A percentile compares a stretch with the other conserved stretches of the same genome.
Evolutionary conservation across 2,329 filamentous ascomycete genomes (phyloP).

Genomic region (Laburnicola sp.): DNA sequence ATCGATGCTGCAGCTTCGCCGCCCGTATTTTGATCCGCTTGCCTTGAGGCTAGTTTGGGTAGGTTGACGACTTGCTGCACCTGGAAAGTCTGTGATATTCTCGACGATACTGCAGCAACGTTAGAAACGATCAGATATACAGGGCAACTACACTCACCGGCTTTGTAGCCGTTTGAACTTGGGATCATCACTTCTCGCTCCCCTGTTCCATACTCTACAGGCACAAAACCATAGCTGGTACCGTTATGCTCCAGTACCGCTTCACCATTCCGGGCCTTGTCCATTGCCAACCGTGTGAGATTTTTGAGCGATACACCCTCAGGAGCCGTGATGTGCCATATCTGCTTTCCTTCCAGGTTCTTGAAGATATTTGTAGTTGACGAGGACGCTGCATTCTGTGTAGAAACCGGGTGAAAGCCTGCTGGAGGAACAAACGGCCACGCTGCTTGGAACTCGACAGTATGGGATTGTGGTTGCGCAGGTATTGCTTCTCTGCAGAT

Average conservation of each 20-base stretch:
- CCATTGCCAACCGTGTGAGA: slow-evolving; percentile 66
- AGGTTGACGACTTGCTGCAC: slow-evolving; percentile 66
- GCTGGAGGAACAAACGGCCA: slow-evolving; percentile 42
- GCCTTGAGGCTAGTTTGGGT: slow-evolving; percentile 46
- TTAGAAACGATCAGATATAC: slow-evolving; percentile 13
- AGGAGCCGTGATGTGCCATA: slow-evolving; percentile 80
- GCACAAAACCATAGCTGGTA: slow-evolving; percentile 63
- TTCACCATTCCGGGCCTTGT: slow-evolving; percentile 57
- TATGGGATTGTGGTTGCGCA: slow-evolving; percentile 27
- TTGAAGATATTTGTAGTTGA: slow-evolving; percentile 56
- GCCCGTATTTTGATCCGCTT: slow-evolving; percentile 46
- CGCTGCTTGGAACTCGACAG: slow-evolving; percentile 41
- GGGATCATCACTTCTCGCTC: slow-evolving; percentile 66
- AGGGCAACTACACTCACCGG: slow-evolving; percentile 50
- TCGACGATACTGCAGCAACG: slow-evolving; percentile 22
- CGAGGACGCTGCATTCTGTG: slow-evolving; percentile 45
- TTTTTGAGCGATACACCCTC: slow-evolving; percentile 69
- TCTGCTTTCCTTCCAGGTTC: slow-evolving; percentile 68
- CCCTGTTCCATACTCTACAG: slow-evolving; percentile 55
- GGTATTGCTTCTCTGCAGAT: slow-evolving; percentile 13
- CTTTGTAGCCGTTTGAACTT: slow-evolving; percentile 58
- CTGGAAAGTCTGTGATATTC: slow-evolving; percentile 64
- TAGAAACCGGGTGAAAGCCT: slow-evolving; percentile 56
- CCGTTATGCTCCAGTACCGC: slow-evolving; percentile 65
- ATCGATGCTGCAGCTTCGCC: slow-evolving; percentile 47